Conservation (phyloP, 352 stramenopile genomes). For the Globisporangium spiculum region DNA sequence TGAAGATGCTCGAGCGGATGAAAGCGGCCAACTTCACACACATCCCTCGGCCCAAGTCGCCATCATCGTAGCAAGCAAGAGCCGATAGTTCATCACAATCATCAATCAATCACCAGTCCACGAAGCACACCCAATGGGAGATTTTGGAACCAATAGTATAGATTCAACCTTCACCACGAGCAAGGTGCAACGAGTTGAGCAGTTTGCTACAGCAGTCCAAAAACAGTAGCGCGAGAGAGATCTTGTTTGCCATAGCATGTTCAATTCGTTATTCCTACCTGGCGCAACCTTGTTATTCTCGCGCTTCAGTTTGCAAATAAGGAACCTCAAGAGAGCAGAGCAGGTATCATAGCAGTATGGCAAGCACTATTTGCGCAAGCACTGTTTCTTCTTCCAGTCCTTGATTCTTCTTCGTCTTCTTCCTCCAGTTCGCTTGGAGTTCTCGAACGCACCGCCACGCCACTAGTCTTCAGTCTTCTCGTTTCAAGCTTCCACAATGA, state of each 20-base stretch:
- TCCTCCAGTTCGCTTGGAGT: not conserved
- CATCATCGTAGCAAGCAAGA: not conserved
- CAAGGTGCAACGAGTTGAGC: slow-evolving; percentile 30
- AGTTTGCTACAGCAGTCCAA: slow-evolving; percentile 29
- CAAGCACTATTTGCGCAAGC: slow-evolving; percentile 4
- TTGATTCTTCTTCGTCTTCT: slow-evolving; percentile 5
- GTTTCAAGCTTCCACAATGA: slow-evolving; percentile 5
- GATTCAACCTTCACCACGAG: not conserved
- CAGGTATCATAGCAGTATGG: slow-evolving; percentile 1
- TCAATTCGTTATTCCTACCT: slow-evolving; percentile 13
- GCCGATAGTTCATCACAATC: not conserved
- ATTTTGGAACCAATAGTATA: not conserved
- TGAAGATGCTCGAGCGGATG: slow-evolving; percentile 76
- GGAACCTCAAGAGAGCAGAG: slow-evolving; percentile 1
- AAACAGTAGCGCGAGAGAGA: slow-evolving; percentile 6
- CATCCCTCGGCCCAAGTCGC: slow-evolving; percentile 21
- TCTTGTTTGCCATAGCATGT: slow-evolving; percentile 1
- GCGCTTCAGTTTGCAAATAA: slow-evolving; percentile 9
- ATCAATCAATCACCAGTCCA: not conserved
- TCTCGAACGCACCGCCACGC: not conserved
- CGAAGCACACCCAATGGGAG: not conserved
- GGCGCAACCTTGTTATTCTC: not conserved
- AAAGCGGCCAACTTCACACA: slow-evolving; percentile 57
- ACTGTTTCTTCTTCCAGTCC: not conserved
- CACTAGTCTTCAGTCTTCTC: slow-evolving; percentile 11